Base-by-base conservation (phyloP, 148 eudicot species). In the Rhododendron henanense region DNA sequence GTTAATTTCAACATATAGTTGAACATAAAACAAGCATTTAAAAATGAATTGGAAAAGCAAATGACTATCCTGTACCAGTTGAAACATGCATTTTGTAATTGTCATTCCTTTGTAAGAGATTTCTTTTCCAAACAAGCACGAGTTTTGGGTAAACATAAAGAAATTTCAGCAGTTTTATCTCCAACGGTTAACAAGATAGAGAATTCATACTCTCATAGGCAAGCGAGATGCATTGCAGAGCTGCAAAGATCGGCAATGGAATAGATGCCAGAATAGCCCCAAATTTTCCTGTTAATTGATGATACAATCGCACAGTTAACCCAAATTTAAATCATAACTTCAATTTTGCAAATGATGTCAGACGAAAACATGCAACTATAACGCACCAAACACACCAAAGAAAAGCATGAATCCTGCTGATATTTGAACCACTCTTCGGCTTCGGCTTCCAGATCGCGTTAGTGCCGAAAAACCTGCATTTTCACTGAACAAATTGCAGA, bases 261-360 rank as follows among this genome's bases (percentile, higher is more conserved):
- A 97, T 95, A 74, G 99, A 94, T 86, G 99, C 98, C 5, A 95
- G 88, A 81, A 94, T 84, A 53, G 98, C 99, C 21, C 96, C 99
- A 83, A 95, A 95, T 87, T 97, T 97, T 81, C 98, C 98, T 97
- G 92, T 73, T 88, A 57, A 44, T 25, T 16, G 48, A 53, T 73
- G 82, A 48, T 53, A 15, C 15, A 9, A 10, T 81, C 16, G 4
- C 25, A 35, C 84, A 14, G 10, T 16, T 7, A 81, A 48, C 69
- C 41, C 35, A 23, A 2, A 77, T 75, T 31, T 81, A 74, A 73
- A 63, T 25, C 50, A 5, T 74, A 57, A 61, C 57, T 16, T 37
- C 69, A 73, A 77, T 10, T 23, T 55, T 75, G 82, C 19, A 31
- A 65, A 79, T 11, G 53, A 65, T 44, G 47, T 8, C 11, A 44